Base-by-base conservation (phyloP, 257 asterid species). In the Nemophila menziesii region DNA sequence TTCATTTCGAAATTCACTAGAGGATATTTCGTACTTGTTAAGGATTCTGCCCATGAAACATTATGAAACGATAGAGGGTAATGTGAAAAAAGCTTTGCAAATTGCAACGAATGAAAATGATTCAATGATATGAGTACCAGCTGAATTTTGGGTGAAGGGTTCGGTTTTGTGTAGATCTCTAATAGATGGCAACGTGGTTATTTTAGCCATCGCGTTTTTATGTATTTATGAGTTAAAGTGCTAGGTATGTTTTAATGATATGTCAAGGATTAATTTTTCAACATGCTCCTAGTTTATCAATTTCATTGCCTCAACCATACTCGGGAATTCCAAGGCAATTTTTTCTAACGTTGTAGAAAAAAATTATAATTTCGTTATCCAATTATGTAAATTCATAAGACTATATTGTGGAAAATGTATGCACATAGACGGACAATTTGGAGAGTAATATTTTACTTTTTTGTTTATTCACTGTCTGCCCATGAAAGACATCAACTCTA, bases 241-340 rank as follows among this genome's bases (percentile, higher is more conserved):
- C 57, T 57, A 54, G 49, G 37, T 59, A 61, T 20, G 52, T 60
- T 46, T 56, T 49, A 42, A 61, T 65, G 62, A 73, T 54, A 29
- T 70, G 40, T 62, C 64, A 59, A 60, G 63, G 60, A 47, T 57
- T 50, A 65, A 39, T 63, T 70, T 75, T 61, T 72, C 72, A 51
- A 74, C 92, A 89, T 95, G 98, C 98, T 73, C 96, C 98, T 44
- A 95, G 98, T 16, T 60, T 89, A 57, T 76, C 90, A 16, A 80
- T 80, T 74, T 58, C 84, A 85, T 67, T 89, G 79, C 98, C 98
- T 27, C 43, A 52, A 48, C 93, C 76, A 52, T 89, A 72, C 76
- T 47, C 54, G 52, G 70, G 69, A 53, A 80, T 72, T 62, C 95
- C 98, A 40, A 84, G 98, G 98, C 81, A 71, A 68, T 50, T 22